Conservation (phyloP, 2,329 filamentous ascomycete genomes). For the Penicillium sp. region DNA sequence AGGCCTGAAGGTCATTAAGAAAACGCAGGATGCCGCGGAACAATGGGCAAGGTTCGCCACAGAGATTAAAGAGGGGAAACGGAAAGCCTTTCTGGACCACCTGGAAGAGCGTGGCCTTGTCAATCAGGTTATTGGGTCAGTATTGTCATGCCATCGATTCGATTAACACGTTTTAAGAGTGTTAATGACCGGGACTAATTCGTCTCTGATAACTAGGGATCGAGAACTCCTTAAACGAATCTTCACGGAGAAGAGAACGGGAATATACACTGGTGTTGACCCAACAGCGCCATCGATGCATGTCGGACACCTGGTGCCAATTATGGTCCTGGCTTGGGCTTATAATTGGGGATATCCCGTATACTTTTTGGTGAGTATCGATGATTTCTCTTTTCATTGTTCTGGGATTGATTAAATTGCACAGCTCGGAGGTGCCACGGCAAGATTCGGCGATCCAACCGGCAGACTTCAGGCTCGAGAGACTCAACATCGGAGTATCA, state of each 20-base stretch:
- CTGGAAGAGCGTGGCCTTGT: slow-evolving; percentile 45
- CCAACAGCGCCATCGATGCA: slow-evolving; percentile 49
- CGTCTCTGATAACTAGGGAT: slow-evolving; percentile 26
- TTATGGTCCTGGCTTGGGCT: slow-evolving; percentile 49
- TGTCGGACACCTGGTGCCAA: slow-evolving; percentile 49
- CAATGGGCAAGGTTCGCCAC: slow-evolving; percentile 39
- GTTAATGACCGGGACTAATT: slow-evolving; percentile 14
- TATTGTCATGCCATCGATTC: not conserved
- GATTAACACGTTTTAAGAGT: not conserved
- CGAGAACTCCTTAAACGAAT: slow-evolving; percentile 41
- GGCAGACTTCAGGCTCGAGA: slow-evolving; percentile 41
- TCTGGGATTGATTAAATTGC: not conserved
- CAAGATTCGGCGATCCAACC: slow-evolving; percentile 45
- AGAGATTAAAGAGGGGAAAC: slow-evolving; percentile 41
- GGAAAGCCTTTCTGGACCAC: slow-evolving; percentile 41
- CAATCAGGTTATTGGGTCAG: slow-evolving; percentile 43
- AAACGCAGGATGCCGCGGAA: slow-evolving; percentile 36
- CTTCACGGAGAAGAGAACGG: slow-evolving; percentile 43
- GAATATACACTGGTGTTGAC: slow-evolving; percentile 47
- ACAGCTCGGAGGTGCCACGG: slow-evolving; percentile 46
- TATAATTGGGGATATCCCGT: slow-evolving; percentile 47
- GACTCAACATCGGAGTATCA: slow-evolving; percentile 30
- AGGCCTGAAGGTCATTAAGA: slow-evolving; percentile 31
- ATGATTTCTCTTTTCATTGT: not conserved
- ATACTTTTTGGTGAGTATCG: slow-evolving; percentile 39